Conservation (phyloP, 129 eudicot species). For the Flaveria brownii region DNA sequence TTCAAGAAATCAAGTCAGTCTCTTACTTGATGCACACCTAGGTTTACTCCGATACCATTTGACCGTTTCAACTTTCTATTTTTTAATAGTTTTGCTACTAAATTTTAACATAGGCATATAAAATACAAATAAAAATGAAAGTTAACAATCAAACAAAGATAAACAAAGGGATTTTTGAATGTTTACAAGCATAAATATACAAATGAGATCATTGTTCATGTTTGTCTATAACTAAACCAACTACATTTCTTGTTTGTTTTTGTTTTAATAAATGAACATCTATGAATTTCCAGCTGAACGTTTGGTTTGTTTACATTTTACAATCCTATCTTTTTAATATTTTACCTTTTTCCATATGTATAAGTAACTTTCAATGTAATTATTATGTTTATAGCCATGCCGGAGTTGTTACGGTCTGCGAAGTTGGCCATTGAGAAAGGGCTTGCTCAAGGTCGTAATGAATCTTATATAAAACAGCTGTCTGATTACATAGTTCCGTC, state of each 20-base stretch:
- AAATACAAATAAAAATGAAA: not conserved
- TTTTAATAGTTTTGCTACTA: too few species aligned
- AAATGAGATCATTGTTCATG: not conserved
- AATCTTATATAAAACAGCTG: constrained; percentile 85
- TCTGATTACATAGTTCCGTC: constrained; percentile 93
- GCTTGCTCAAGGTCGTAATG: constrained; percentile 94
- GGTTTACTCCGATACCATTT: not conserved
- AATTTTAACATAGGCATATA: not conserved
- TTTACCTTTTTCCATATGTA: not conserved
- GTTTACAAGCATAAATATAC: too few species aligned
- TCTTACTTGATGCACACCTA: not conserved
- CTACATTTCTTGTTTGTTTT: not conserved
- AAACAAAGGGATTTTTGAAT: not conserved
- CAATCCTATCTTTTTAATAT: not conserved
- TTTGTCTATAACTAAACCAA: not conserved
- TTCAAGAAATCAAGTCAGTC: not conserved
- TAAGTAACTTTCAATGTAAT: not conserved
- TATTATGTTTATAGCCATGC: constrained; percentile 70
- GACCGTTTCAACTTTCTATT: not conserved
- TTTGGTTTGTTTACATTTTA: not conserved
- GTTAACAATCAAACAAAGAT: not conserved
- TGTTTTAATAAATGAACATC: not conserved
- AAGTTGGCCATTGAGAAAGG: constrained; percentile 97
- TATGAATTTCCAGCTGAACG: not conserved
- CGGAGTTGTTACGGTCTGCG: constrained; percentile 90